phyloP scores from a whole-genome alignment of 2,329 filamentous ascomycete species.

The Curvularia spicifera region DNA sequence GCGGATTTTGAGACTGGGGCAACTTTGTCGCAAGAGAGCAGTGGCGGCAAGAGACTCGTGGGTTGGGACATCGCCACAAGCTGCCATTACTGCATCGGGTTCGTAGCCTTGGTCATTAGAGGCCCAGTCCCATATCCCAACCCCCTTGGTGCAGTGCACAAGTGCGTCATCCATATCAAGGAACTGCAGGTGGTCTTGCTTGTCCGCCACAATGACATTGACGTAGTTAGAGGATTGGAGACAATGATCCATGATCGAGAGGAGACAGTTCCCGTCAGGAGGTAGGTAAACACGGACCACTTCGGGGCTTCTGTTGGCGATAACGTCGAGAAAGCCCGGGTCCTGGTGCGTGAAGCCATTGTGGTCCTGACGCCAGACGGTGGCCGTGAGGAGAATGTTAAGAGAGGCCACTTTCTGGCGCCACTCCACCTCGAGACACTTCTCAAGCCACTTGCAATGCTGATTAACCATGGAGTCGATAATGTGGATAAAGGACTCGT shows the following conservation, averaged over 20 bases:
- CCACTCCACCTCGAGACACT: slow-evolving; percentile 80
- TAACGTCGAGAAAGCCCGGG: slow-evolving; percentile 76
- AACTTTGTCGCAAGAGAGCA: slow-evolving; percentile 73
- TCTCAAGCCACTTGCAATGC: slow-evolving; percentile 86
- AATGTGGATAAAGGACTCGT: slow-evolving; percentile 82
- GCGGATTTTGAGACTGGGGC: slow-evolving; percentile 73
- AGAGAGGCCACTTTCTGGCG: slow-evolving; percentile 74
- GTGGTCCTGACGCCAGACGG: slow-evolving; percentile 83
- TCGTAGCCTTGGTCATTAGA: slow-evolving; percentile 72
- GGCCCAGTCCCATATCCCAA: slow-evolving; percentile 79
- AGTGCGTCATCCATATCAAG: slow-evolving; percentile 74
- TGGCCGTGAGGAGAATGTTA: slow-evolving; percentile 79
- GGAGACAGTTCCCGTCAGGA: slow-evolving; percentile 78
- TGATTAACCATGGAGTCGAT: slow-evolving; percentile 88
- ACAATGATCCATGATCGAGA: slow-evolving; percentile 79
- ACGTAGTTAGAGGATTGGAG: slow-evolving; percentile 77
- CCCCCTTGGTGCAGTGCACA: slow-evolving; percentile 77
- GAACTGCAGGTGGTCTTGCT: slow-evolving; percentile 78
- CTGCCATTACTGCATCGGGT: slow-evolving; percentile 77
- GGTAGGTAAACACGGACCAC: slow-evolving; percentile 82
- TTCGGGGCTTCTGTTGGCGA: slow-evolving; percentile 80
- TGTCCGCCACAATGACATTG: slow-evolving; percentile 80
- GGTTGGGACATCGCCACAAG: slow-evolving; percentile 75
- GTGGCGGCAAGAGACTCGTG: slow-evolving; percentile 77
- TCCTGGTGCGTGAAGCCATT: slow-evolving; percentile 85